phyloP scores from a whole-genome alignment of 805 yeast species.

The Ogataea ramenticola region DNA sequence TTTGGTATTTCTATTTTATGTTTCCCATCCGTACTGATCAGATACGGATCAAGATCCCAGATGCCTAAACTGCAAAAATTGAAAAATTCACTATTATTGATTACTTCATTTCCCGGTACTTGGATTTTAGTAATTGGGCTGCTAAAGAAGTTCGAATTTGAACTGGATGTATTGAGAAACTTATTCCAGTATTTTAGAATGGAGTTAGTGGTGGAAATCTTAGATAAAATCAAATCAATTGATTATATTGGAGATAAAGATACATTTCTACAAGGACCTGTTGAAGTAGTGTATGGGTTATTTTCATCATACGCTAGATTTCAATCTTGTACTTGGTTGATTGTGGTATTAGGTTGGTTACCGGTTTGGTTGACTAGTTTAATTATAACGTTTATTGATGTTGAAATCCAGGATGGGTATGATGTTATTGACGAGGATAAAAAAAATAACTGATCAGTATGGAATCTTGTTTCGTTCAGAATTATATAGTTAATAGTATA shows the following conservation, averaged over 20 bases:
- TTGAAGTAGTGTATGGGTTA: constrained; percentile 42
- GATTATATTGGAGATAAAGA: constrained; percentile 4
- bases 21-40: constrained; percentile 65
- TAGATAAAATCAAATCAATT: constrained; percentile 8
- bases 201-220: constrained; percentile 10
- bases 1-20: constrained; percentile 61
- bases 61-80: constrained; percentile 2
- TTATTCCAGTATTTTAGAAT: constrained; percentile 22
- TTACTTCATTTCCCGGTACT: constrained; percentile 25
- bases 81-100: constrained; percentile 17
- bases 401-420: constrained; percentile 6
- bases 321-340: constrained; percentile 83
- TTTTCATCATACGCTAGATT: constrained; percentile 58
- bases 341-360: constrained; percentile 68
- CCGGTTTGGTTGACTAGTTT: constrained; percentile 61
- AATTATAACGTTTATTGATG: constrained; percentile 18
- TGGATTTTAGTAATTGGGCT: constrained; percentile 21
- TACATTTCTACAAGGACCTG: constrained; percentile 22
- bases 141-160: constrained; percentile 13
- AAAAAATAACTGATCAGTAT: background rate
- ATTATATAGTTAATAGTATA: no score
- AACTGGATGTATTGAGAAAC: constrained; percentile 22
- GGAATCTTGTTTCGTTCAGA: no score
- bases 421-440: constrained; percentile 7
- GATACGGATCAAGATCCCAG: constrained; percentile 20